phyloP scores from a whole-genome alignment of 192 early-diverging fungal species.

The Backusella westeae region DNA sequence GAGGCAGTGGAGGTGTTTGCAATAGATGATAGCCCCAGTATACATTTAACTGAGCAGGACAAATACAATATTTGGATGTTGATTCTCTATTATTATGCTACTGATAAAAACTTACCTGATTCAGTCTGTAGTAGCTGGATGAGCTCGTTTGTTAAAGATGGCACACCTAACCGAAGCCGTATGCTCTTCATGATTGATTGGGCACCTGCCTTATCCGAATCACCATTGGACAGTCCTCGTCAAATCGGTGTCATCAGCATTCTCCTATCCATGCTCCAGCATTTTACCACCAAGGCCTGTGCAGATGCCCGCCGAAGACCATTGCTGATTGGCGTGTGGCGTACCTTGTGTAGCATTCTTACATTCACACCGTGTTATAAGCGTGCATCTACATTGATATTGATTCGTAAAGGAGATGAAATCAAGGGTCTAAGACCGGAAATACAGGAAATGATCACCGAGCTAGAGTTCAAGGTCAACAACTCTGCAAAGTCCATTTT shows the following conservation, averaged over 20 bases:
- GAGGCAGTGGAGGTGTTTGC: not conserved
- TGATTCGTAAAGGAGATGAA: not conserved
- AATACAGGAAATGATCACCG: not conserved
- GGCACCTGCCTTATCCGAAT: not conserved
- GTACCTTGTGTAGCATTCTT: conserved; percentile 8
- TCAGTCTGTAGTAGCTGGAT: conserved; percentile 12
- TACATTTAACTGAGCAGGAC: conserved; percentile 14
- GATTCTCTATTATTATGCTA: conserved; percentile 13
- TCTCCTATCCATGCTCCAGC: conserved; percentile 14
- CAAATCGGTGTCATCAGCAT: conserved; percentile 14
- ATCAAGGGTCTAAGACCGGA: conserved; percentile 6
- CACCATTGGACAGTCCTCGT: not conserved
- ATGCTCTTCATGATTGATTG: conserved; percentile 12
- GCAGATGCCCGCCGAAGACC: not conserved
- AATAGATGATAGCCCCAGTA: conserved; percentile 1
- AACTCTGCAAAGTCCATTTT: not conserved
- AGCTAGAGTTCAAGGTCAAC: not conserved
- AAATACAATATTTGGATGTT: conserved; percentile 15
- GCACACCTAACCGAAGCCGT: not conserved
- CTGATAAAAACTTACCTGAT: not conserved
- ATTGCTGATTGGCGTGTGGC: conserved; percentile 13
- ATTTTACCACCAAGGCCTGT: conserved; percentile 4
- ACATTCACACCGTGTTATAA: conserved; percentile 13
- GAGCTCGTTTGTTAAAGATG: not conserved
- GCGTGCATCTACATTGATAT: not conserved